These are phyloP conservation scores for Coniella vitis DNA, from an alignment of 2,329 filamentous ascomycete genomes.

Conservation along the genomic window DNA sequence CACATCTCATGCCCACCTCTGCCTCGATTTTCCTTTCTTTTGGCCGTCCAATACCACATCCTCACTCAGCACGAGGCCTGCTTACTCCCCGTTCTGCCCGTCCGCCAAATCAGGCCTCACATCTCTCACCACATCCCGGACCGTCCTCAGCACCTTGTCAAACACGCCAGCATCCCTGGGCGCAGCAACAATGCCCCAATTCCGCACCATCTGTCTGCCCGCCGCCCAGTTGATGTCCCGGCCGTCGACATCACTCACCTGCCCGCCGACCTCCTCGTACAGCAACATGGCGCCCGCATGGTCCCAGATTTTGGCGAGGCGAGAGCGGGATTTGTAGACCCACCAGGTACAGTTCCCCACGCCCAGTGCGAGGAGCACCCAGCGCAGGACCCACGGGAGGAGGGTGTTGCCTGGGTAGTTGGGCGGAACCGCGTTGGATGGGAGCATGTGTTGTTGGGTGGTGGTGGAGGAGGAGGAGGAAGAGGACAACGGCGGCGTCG, in stretches of 20 bases:
- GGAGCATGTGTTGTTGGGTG: no score
- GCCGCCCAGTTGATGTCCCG: slow-evolving; percentile 41
- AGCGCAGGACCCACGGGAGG: slow-evolving; percentile 51
- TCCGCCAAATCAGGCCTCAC: slow-evolving; percentile 28
- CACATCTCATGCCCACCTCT: no score
- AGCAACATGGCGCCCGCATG: slow-evolving; percentile 54
- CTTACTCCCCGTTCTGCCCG: no score
- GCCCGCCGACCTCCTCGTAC: slow-evolving; percentile 50
- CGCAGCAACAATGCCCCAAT: slow-evolving; percentile 52
- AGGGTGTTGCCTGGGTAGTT: slow-evolving; percentile 43
- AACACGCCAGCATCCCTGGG: slow-evolving; percentile 33
- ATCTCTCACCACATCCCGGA: slow-evolving; percentile 28
- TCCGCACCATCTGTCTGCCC: slow-evolving; percentile 41
- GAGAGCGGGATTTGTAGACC: slow-evolving; percentile 44
- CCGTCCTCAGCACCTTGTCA: slow-evolving; percentile 32
- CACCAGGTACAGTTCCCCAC: slow-evolving; percentile 48
- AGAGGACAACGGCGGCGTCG: no score
- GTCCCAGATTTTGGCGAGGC: slow-evolving; percentile 52
- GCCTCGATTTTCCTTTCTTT: no score
- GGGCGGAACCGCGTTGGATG: no score
- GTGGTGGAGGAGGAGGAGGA: no score
- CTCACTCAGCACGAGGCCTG: no score
- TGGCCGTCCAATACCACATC: no score
- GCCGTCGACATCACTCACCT: slow-evolving; percentile 48
- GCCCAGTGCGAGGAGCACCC: slow-evolving; percentile 45